These are phyloP conservation scores for Pistacia integerrima DNA, from an alignment of 345 rosid species.

Conservation along the genomic window DNA sequence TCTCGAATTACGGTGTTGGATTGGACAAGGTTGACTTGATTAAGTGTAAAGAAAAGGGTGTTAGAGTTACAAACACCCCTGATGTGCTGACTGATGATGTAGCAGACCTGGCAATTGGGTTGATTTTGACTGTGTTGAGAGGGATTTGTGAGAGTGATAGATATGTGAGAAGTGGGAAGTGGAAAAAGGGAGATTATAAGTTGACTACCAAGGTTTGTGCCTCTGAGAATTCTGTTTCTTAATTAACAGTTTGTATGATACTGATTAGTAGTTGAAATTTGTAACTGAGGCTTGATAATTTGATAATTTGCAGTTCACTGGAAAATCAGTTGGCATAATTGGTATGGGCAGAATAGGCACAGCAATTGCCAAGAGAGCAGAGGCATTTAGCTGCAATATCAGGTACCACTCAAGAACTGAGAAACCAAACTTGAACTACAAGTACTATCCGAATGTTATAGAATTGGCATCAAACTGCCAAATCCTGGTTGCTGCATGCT, in stretches of 20 bases:
- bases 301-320: conserved; percentile 45
- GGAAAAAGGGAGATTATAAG: conserved; percentile 39
- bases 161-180: conserved; percentile 48
- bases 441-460: conserved; percentile 46
- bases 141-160: conserved; percentile 45
- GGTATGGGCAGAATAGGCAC: conserved; percentile 75
- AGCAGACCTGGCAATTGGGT: conserved; percentile 57
- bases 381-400: conserved; percentile 68
- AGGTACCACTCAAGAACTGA: conserved; percentile 56
- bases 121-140: conserved; percentile 53
- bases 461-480: conserved; percentile 60
- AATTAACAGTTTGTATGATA: not conserved
- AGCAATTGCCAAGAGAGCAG: conserved; percentile 71
- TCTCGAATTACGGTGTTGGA: conserved; percentile 57
- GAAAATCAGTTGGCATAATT: conserved; percentile 65
- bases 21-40: conserved; percentile 56
- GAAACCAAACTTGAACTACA: conserved; percentile 49
- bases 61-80: conserved; percentile 60
- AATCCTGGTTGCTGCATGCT: conserved; percentile 64
- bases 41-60: conserved; percentile 52
- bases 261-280: not conserved
- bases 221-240: not conserved
- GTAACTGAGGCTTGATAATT: too few relatives aligned
- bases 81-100: conserved; percentile 69
- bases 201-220: conserved; percentile 50